Percentiles rank a stretch among this genome's conserved stretches.
These are phyloP conservation scores for Hypoxylon sp. DNA, from an alignment of 2,329 filamentous ascomycete genomes.

Conservation along the genomic window DNA sequence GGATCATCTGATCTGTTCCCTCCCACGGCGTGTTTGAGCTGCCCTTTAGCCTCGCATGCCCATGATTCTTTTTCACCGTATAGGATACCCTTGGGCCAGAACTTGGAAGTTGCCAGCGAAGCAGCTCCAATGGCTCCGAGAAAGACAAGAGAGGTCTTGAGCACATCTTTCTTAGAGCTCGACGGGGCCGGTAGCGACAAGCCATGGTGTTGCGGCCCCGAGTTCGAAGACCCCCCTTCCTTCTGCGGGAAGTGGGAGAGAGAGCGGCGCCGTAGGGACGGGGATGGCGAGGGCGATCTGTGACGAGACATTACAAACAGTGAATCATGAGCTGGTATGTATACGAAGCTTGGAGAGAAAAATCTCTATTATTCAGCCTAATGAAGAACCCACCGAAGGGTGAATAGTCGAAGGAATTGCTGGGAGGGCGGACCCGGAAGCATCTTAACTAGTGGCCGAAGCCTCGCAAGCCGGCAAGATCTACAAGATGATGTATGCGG, in stretches of 20 bases:
- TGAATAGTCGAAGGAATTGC: neutral
- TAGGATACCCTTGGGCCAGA: slow-evolving; percentile 50
- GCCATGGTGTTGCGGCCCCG: slow-evolving; percentile 1
- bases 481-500: slow-evolving; percentile 22
- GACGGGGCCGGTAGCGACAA: slow-evolving; percentile 13
- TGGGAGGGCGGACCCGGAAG: neutral
- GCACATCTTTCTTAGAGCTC: slow-evolving; percentile 31
- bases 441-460: neutral
- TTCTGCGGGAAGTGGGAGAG: slow-evolving; percentile 7
- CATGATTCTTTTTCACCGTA: slow-evolving; percentile 52
- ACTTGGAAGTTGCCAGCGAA: slow-evolving; percentile 48
- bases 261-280: slow-evolving; percentile 30
- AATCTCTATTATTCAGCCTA: too few species aligned
- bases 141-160: slow-evolving; percentile 50
- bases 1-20: neutral
- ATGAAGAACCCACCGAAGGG: neutral
- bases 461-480: neutral
- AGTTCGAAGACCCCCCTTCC: slow-evolving; percentile 9
- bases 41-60: slow-evolving; percentile 38
- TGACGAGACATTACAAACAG: slow-evolving; percentile 33
- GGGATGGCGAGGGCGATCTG: slow-evolving; percentile 35
- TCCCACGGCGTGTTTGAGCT: slow-evolving; percentile 22
- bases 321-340: neutral
- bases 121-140: slow-evolving; percentile 51
- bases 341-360: neutral